Evolutionary conservation across 768 basidiomycete genomes (phyloP), one percentile per base, ranked within the genome.

Genomic region (Ephemerocybe angulata): DNA sequence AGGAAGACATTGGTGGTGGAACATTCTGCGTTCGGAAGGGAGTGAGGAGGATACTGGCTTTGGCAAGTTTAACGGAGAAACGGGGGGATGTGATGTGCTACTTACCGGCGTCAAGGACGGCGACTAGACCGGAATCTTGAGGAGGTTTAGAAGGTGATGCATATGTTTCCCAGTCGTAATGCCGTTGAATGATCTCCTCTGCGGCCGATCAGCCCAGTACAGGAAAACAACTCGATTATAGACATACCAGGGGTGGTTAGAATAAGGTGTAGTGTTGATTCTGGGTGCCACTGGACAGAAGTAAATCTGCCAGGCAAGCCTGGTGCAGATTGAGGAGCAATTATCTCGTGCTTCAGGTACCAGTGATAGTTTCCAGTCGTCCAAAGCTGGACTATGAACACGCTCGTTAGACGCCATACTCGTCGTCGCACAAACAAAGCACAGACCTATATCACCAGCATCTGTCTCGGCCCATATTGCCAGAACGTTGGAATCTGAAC

Each of bases 1-100:
- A 76, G 1, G 92, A 87, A 1, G 86, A 90, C 93, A 97, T 95
- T 0, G 97, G 97, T n/a, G 97, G 97, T n/a, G 96, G 97, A 4
- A 96, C 81, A 65, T 97, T 98, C 71, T 96, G 91, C 0, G 84
- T 81, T 37, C 94, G 82, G 79, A 98, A 98, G 15, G 97, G 90
- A 2, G 96, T 99, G 37, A 99, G 74, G 3, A 95, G 81, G 53
- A 92, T 72, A 21, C 74, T 76, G 2, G 83, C 94, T 96, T 67
- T 41, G 25, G 17, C 30, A 27, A 44, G 49, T 50, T 35, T 46
- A 43, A 30, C 33, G 50, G 15, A 40, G 52, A 29, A 43, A 35
- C 29, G 21, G 38, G 5, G 15, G 43, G 48, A 19, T 21, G n/a
- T 28, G 15, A 38, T 47, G 13, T n/a, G 7, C 7, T 6, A 74